These are phyloP conservation scores for Lactarius akahatsu DNA, from an alignment of 768 basidiomycete species.

Conservation along the genomic window DNA sequence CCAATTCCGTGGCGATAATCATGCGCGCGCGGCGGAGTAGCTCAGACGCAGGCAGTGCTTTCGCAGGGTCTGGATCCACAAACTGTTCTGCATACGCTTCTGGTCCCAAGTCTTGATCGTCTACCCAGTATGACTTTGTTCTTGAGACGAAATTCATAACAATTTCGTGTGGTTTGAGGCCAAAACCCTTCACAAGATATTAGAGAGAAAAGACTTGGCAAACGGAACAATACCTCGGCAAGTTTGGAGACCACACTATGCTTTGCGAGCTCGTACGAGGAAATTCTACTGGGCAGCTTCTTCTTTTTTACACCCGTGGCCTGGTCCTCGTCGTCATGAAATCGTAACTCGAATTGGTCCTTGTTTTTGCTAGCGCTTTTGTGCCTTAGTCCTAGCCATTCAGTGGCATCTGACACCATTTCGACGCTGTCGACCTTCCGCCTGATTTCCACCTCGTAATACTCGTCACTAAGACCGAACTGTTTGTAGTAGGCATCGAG, in stretches of 20 bases:
- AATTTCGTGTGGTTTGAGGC: conserved; percentile 75
- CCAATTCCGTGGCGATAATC: conserved; percentile 86
- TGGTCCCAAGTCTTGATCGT: conserved; percentile 82
- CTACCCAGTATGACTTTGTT: conserved; percentile 63
- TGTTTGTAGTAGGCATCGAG: conserved; percentile 65
- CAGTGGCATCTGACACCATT: conserved; percentile 84
- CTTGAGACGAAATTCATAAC: conserved; percentile 77
- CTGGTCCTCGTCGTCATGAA: conserved; percentile 68
- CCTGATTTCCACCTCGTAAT: conserved; percentile 69
- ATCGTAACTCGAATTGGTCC: conserved; percentile 53
- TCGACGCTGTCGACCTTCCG: conserved; percentile 78
- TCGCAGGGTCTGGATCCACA: conserved; percentile 62
- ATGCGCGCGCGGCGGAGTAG: conserved; percentile 71
- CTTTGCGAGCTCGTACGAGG: conserved; percentile 81
- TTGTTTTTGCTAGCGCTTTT: conserved; percentile 66
- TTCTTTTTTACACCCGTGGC: conserved; percentile 53
- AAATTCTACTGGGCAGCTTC: conserved; percentile 82
- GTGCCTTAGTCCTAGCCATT: conserved; percentile 88
- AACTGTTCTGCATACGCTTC: conserved; percentile 84
- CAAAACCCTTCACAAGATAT: conserved; percentile 62
- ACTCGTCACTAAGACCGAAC: conserved; percentile 66
- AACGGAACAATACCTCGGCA: conserved; percentile 59
- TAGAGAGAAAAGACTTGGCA: conserved; percentile 11
- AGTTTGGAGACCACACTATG: conserved; percentile 73
- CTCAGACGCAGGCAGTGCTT: conserved; percentile 61